These are phyloP conservation scores for Sporodiniella umbellata DNA, from an alignment of 371 early-diverging fungal genomes.

Conservation along the genomic window DNA sequence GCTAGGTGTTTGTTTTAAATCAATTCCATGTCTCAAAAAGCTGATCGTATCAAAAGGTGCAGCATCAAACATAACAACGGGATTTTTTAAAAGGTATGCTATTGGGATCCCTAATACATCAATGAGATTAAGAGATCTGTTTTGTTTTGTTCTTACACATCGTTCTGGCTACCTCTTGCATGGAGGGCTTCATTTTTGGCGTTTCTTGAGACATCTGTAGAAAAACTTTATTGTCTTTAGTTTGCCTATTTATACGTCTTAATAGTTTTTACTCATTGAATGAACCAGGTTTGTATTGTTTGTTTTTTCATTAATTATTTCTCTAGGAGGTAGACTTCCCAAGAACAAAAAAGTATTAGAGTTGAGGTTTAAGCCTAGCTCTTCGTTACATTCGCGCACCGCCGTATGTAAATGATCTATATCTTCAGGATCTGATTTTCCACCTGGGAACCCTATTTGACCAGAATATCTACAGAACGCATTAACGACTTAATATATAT, in stretches of 20 bases:
- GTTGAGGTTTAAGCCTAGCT: conserved; percentile 55
- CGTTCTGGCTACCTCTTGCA: conserved; percentile 55
- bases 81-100: conserved; percentile 35
- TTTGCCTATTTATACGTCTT: no score
- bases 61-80: conserved; percentile 31
- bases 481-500: background rate
- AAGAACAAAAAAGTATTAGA: conserved; percentile 44
- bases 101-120: conserved; percentile 40
- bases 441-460: conserved; percentile 74
- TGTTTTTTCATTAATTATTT: no score
- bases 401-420: conserved; percentile 61
- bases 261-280: no score
- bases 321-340: conserved; percentile 56
- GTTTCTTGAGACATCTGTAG: conserved; percentile 56
- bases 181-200: conserved; percentile 46
- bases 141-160: conserved; percentile 39
- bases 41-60: conserved; percentile 12
- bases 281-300: no score
- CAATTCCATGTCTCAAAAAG: conserved; percentile 15
- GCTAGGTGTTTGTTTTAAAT: background rate
- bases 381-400: conserved; percentile 65
- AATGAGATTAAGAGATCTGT: background rate
- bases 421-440: conserved; percentile 59
- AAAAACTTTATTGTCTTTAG: no score
- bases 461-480: conserved; percentile 54